phyloP scores from a whole-genome alignment of 1,284 basidiomycete genomes.

The Dichomitus squalens region DNA sequence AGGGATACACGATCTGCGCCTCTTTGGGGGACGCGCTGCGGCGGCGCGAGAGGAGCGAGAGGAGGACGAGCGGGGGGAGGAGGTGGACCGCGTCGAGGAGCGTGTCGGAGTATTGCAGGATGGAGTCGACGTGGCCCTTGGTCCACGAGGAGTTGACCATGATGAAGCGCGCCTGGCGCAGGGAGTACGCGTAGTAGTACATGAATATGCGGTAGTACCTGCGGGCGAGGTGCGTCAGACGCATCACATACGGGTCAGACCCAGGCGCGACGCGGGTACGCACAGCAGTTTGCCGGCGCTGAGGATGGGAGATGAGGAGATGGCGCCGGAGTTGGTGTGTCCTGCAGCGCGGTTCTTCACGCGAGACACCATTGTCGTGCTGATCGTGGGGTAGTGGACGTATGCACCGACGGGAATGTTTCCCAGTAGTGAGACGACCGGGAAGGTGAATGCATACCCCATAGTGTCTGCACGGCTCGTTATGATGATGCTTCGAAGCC shows the following conservation, averaged over 20 bases:
- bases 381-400: slow-evolving; percentile 96
- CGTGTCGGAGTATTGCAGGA: slow-evolving; percentile 60
- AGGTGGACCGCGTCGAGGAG: slow-evolving; percentile 48
- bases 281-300: slow-evolving; percentile 77
- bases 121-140: slow-evolving; percentile 76
- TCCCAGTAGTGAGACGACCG: slow-evolving; percentile 67
- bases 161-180: slow-evolving; percentile 76
- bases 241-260: neutral
- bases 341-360: slow-evolving; percentile 64
- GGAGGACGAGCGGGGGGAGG: slow-evolving; percentile 30
- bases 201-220: slow-evolving; percentile 94
- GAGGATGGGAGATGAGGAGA: slow-evolving; percentile 62
- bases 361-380: slow-evolving; percentile 89
- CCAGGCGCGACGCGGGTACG: slow-evolving; percentile 29
- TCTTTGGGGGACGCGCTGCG: slow-evolving; percentile 21
- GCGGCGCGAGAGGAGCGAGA: slow-evolving; percentile 26
- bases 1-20: slow-evolving; percentile 80
- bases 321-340: slow-evolving; percentile 68
- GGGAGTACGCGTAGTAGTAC: slow-evolving; percentile 76
- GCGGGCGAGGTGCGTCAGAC: slow-evolving; percentile 3
- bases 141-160: slow-evolving; percentile 99
- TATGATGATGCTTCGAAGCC: neutral
- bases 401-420: slow-evolving; percentile 85
- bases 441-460: slow-evolving; percentile 96
- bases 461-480: slow-evolving; percentile 77